Evolutionary conservation across 129 eudicot species (phyloP), one percentile per base, ranked within the genome.

Genomic region (Helianthus annuus): DNA sequence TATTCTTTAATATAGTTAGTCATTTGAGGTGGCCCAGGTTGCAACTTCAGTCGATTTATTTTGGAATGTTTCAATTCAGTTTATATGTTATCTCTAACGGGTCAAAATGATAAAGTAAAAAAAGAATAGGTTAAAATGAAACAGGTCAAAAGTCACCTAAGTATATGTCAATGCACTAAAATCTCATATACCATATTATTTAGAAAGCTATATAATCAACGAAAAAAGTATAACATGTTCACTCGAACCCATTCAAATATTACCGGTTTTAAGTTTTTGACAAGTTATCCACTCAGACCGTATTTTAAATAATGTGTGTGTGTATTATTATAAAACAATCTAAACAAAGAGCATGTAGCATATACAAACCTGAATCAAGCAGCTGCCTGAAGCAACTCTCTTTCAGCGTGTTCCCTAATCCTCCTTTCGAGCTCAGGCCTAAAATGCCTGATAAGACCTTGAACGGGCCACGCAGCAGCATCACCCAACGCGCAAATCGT

Each of bases 391-490:
- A 71, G 91, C 68, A 89, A 73, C 87, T 92, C 98, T 53, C 95
- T 80, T 12, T 87, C 88, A 9, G 98, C 98, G 12, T 81, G 87
- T 75, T 89, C 96, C 82, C 72, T 87, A 70, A 92, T 92, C 83
- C 98, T 83, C 87, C 95, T 83, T 66, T 89, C 98, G 27, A 92
- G 83, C 82, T 92, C 98, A 1, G 95, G 98, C 63, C 98, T 87
- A 60, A 94, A 94, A 72, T 94, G 99, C 84, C 99, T 84, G 10
- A 94, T 94, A 71, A 94, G 99, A 70, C 99, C 99, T 80, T 94
- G 99, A 81, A 94, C 99, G 16, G 99, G 99, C 99, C 99, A 94
- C 46, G 99, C 99, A 71, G 98, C 98, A 4, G 98, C 98, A 84
- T 92, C 98, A 36, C 98, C 98, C 81, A 92, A 65, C 1, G 98